Evolutionary conservation across 495 filamentous ascomycete genomes (phyloP), one percentile per base, ranked within the genome.

Genomic region (Hypomontagnella monticulosa): DNA sequence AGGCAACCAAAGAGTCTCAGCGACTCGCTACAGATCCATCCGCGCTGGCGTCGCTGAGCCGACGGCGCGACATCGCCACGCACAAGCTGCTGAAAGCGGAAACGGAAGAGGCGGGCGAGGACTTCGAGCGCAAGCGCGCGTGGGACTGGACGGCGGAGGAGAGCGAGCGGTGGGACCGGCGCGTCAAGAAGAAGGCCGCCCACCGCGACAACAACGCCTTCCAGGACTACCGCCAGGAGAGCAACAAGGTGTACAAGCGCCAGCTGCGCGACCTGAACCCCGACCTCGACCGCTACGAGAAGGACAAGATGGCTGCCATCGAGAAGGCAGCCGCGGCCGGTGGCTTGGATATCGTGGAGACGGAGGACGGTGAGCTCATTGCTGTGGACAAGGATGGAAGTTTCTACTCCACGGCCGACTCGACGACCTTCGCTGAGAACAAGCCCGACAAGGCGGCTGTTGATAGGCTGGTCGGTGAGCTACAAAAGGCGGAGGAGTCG

Each of bases 81-180:
- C 92, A 96, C 75, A 98, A 98, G 62, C 88, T 99, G 4, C 84
- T 97, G 32, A 96, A 96, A 79, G 92, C 93, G 11, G 93, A 97
- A 64, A 87, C 89, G 1, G 91, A 91, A 73, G 92, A 91, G 10
- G 81, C 82, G 0, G 93, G 94, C 9, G 92, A 91, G 63, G 93
- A 97, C 75, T 99, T 97, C 71, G 96, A 99, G 78, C 90, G 95
- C 57, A 97, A 98, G 79, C 88, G 96, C 27, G 93, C 94, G 1
- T 98, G 95, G 95, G 96, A 98, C 76, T 98, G 94, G 93, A 98
- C 95, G 0, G 79, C 93, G 12, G 95, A 97, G 20, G 95, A 99
- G 77, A 87, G 86, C 44, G 95, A 97, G 79, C 87, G 87, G 54
- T 99, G 95, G 95, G 95, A 99, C 73, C 88, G 87, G 76, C 87